Base-by-base conservation (phyloP, 345 rosid genomes). In the Hibiscus trionum region DNA sequence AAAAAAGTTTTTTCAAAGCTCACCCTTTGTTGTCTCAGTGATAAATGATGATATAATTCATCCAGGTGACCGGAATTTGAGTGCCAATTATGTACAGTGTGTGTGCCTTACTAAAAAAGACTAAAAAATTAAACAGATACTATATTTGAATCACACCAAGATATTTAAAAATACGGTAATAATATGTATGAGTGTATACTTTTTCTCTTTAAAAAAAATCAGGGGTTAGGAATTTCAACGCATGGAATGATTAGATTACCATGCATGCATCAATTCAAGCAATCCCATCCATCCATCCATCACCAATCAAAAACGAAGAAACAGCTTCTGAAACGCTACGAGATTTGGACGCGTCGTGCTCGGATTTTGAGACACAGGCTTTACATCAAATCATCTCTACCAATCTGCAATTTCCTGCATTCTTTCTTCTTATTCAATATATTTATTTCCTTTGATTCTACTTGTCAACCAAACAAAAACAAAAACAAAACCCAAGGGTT, bases 291-390 rank as follows among this genome's bases (percentile, higher is more conserved):
- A 72, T 75, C 82, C 82, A 85, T 85, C 78, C 75, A 72, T 75
- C 82, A 66, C 57, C 70, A 47, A 81, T 83, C 78, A 59, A 46
- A 14, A 31, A 21, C 33, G 33, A 19, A 74, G 9, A 55, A 61
- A 16, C 29, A 9, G 44, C 7, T 49, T 49, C 12, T 49, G 53
- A 44, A 44, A 14, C 6, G 5, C 53, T 9, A 69, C 65, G 69
- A 24, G 78, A 78, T 78, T 73, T 44, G 69, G 86, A 86, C 84
- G 73, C 84, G 78, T 84, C 89, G 70, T 80, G 86, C 87, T 83
- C 84, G 77, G 78, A 80, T 75, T 80, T 79, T 77, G 78, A 80
- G 80, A 9, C 49, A 33, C 85, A 74, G 76, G 58, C 84, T 75
- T 79, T 75, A 83, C 82, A 86, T 86, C 89, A 80, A 78, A 81